Evolutionary conservation across 768 basidiomycete species (phyloP).

Genomic region (Dictyophora rubrovolvata): DNA sequence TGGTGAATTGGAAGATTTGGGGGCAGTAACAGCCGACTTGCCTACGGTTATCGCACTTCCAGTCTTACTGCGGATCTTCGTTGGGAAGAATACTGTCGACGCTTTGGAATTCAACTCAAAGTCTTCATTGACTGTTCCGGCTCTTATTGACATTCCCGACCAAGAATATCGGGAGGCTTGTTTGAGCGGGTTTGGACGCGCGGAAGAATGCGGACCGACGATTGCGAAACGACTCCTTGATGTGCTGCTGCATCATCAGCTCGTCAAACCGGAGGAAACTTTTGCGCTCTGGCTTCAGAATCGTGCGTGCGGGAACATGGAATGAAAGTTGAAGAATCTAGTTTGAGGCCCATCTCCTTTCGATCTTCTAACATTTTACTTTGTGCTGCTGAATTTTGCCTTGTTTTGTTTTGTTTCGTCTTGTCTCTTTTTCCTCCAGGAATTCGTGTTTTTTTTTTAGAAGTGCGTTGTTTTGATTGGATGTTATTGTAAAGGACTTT

Average conservation of each 20-base stretch:
- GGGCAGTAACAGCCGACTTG: constrained; percentile 47
- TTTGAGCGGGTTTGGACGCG: constrained; percentile 64
- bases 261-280: background rate
- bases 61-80: constrained; percentile 46
- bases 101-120: constrained; percentile 23
- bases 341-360: too few relatives aligned
- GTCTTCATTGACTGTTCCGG: constrained; percentile 27
- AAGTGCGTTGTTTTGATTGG: too few relatives aligned
- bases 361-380: too few relatives aligned
- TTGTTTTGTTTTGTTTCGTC: too few relatives aligned
- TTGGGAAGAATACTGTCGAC: constrained; percentile 10
- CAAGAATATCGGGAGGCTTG: constrained; percentile 58
- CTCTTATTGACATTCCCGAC: constrained; percentile 48
- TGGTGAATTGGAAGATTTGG: constrained; percentile 31
- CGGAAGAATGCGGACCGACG: constrained; percentile 57
- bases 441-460: too few relatives aligned
- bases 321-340: too few relatives aligned
- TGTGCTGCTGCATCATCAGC: constrained; percentile 24
- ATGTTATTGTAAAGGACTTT: too few relatives aligned
- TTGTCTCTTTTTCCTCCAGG: too few relatives aligned
- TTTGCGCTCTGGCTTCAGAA: constrained; percentile 4
- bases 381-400: too few relatives aligned
- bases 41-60: constrained; percentile 70
- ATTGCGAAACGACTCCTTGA: constrained; percentile 51
- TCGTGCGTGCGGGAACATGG: background rate